Conservation (phyloP, 345 rosid species). For the Eutrema japonicum region DNA sequence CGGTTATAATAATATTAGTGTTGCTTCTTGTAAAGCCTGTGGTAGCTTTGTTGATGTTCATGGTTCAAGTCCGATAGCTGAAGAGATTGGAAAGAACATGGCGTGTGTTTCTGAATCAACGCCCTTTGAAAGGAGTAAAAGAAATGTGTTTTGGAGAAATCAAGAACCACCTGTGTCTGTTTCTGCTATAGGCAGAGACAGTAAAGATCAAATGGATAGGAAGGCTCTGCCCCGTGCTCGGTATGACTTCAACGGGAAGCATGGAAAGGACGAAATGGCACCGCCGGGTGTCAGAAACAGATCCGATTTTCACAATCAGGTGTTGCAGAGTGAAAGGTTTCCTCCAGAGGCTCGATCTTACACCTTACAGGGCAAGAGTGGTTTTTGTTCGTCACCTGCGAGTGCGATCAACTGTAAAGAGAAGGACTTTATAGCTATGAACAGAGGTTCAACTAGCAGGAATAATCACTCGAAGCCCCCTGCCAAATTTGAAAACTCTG, state of each 20-base stretch:
- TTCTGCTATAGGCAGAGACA: constrained; percentile 2
- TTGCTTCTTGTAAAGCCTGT: constrained; percentile 66
- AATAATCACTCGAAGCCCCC: constrained; percentile 48
- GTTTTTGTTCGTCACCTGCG: constrained; percentile 44
- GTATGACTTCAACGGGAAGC: constrained; percentile 38
- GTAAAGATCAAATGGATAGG: constrained; percentile 35
- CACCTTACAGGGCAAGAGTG: constrained; percentile 52
- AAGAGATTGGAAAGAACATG: constrained; percentile 27
- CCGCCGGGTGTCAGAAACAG: constrained; percentile 38
- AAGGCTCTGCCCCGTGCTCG: constrained; percentile 38
- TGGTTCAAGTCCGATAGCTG: constrained; percentile 42
- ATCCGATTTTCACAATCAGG: constrained; percentile 42
- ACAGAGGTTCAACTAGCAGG: constrained; percentile 57
- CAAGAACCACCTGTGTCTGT: constrained; percentile 40
- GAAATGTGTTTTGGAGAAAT: constrained; percentile 45
- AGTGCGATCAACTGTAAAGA: constrained; percentile 46
- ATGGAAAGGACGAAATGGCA: constrained; percentile 50
- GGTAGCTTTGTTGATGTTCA: constrained; percentile 61
- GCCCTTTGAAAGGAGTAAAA: constrained; percentile 38
- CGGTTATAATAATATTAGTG: constrained; percentile 25
- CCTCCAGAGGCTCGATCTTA: constrained; percentile 47
- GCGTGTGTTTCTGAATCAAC: constrained; percentile 27
- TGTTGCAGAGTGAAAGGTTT: constrained; percentile 47
- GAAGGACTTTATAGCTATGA: constrained; percentile 67
- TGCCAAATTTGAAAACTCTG: constrained; percentile 44